Percentiles rank a stretch among this genome's conserved stretches.
Evolutionary conservation across 805 yeast species (phyloP).

Genomic region (Cyberlindnera veronae): DNA sequence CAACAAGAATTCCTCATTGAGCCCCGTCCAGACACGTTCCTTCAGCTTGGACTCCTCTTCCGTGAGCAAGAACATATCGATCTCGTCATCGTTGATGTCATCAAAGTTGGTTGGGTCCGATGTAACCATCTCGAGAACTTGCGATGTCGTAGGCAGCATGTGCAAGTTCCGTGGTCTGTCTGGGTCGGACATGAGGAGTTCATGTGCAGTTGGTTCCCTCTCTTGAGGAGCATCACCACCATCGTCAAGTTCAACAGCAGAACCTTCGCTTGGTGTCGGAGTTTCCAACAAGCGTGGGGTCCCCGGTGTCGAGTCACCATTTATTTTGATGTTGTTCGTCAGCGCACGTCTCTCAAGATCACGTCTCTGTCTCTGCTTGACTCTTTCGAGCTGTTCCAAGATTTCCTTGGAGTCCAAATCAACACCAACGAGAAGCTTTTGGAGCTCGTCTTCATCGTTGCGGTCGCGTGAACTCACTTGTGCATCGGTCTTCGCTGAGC

Average conservation of each 20-base stretch:
- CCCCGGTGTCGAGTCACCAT: no score
- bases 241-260: slow-evolving; percentile 1
- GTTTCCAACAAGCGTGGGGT: no score
- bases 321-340: slow-evolving; percentile 18
- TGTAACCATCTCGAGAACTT: slow-evolving; percentile 47
- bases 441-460: slow-evolving; percentile 18
- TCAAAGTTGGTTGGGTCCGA: slow-evolving; percentile 62
- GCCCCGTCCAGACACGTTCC: slow-evolving; percentile 84
- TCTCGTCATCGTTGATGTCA: slow-evolving; percentile 83
- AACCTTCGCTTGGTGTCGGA: background rate
- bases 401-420: slow-evolving; percentile 26
- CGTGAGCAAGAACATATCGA: slow-evolving; percentile 55
- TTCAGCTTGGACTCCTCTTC: slow-evolving; percentile 71
- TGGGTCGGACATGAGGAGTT: slow-evolving; percentile 28
- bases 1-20: slow-evolving; percentile 79
- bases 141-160: slow-evolving; percentile 53
- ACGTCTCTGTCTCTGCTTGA: slow-evolving; percentile 25
- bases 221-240: slow-evolving; percentile 14
- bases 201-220: slow-evolving; percentile 10
- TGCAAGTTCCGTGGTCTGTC: slow-evolving; percentile 55
- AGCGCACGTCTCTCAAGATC: slow-evolving; percentile 17
- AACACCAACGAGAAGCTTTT: slow-evolving; percentile 16
- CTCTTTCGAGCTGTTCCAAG: slow-evolving; percentile 28
- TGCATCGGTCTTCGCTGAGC: slow-evolving; percentile 19
- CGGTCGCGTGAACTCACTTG: slow-evolving; percentile 22